Conservation (phyloP, 495 filamentous ascomycete genomes). For the Aspergillus sparsus region DNA sequence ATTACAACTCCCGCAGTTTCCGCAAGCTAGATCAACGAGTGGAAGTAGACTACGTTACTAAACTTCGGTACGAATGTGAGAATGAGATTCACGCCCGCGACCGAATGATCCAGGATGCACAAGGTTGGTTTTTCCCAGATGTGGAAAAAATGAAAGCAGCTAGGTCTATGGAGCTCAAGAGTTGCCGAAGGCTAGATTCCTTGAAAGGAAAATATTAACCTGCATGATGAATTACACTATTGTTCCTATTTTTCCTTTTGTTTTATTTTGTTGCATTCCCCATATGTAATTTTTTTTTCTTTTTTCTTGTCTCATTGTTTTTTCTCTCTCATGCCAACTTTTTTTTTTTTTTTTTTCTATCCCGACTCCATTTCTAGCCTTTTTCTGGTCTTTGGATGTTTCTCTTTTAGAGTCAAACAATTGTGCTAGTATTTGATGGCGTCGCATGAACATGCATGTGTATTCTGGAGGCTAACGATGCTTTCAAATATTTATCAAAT, state of each 20-base stretch:
- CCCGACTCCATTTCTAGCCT: neutral
- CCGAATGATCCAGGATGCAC: constrained; percentile 72
- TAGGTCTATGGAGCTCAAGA: constrained; percentile 59
- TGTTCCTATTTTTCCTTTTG: constrained; percentile 2
- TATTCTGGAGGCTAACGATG: constrained; percentile 1
- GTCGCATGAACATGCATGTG: constrained; percentile 15
- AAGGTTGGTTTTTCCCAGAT: constrained; percentile 87
- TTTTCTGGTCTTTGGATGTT: neutral
- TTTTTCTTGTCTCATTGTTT: constrained; percentile 9
- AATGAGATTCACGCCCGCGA: constrained; percentile 62
- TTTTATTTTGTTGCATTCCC: constrained; percentile 11
- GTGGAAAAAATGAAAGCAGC: constrained; percentile 71
- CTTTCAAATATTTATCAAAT: neutral
- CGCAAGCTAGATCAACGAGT: constrained; percentile 72
- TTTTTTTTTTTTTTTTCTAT: constrained; percentile 6
- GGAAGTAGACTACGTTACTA: constrained; percentile 68
- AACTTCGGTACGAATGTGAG: constrained; percentile 69
- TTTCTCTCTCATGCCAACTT: neutral
- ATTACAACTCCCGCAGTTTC: constrained; percentile 66
- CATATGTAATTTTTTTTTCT: constrained; percentile 14
- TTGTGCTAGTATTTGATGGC: constrained; percentile 27
- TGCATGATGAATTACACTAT: constrained; percentile 15
- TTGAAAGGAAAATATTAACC: constrained; percentile 39
- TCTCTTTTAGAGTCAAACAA: constrained; percentile 27
- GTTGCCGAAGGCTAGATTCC: constrained; percentile 54